These are phyloP conservation scores for Metschnikowia kunwiensis DNA, from an alignment of 805 yeast species.

Conservation along the genomic window DNA sequence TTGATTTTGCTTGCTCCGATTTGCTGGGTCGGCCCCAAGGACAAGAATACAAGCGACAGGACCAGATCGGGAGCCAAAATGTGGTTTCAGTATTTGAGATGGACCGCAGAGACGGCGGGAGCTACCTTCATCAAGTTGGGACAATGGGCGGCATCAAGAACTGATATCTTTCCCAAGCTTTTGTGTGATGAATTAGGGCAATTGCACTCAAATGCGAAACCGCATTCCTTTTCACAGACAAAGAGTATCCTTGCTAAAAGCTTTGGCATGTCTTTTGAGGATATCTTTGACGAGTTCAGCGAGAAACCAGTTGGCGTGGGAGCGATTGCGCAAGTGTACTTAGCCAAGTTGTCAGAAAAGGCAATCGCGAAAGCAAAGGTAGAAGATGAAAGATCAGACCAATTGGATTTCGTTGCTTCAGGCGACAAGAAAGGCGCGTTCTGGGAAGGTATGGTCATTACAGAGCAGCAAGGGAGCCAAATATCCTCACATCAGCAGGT, in stretches of 20 bases:
- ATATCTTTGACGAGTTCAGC: constrained; percentile 75
- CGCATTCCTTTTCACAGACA: constrained; percentile 67
- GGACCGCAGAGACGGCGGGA: constrained; percentile 79
- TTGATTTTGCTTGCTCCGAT: constrained; percentile 65
- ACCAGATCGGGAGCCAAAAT: constrained; percentile 57
- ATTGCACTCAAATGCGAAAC: constrained; percentile 78
- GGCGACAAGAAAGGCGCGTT: constrained; percentile 17
- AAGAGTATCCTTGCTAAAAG: constrained; percentile 54
- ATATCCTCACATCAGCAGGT: constrained; percentile 53
- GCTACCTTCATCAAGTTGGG: constrained; percentile 91
- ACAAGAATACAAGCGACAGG: constrained; percentile 26
- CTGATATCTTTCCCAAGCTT: constrained; percentile 81
- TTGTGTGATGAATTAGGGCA: constrained; percentile 73
- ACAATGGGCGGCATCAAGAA: constrained; percentile 98
- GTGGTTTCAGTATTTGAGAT: constrained; percentile 69
- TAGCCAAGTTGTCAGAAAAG: constrained; percentile 57
- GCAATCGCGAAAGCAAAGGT: constrained; percentile 38
- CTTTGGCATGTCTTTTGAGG: constrained; percentile 61
- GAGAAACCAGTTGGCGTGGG: constrained; percentile 91
- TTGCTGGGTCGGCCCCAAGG: constrained; percentile 50
- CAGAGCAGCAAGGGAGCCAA: constrained; percentile 30
- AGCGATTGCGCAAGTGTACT: constrained; percentile 94
- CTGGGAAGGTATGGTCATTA: constrained; percentile 33
- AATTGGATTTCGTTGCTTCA: constrained; percentile 14
- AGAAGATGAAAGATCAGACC: constrained; percentile 21